phyloP scores from a whole-genome alignment of 2,329 filamentous ascomycete species.

The Drechslerella coelobrocha region DNA sequence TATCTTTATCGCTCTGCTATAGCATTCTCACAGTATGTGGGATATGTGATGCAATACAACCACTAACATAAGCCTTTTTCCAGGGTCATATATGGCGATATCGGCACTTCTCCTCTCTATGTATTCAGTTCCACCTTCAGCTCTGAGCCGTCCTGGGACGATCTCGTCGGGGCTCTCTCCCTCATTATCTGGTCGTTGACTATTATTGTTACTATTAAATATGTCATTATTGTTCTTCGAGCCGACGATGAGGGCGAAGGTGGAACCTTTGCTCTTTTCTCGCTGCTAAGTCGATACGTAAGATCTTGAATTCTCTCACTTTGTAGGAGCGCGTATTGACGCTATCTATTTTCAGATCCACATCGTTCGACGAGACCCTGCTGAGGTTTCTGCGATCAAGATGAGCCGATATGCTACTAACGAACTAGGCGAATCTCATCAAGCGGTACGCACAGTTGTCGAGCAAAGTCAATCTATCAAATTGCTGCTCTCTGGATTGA shows the following conservation, averaged over 20 bases:
- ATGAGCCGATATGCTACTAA: slow-evolving; percentile 67
- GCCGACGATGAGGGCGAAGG: slow-evolving; percentile 76
- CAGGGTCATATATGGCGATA: slow-evolving; percentile 71
- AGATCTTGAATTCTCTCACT: slow-evolving; percentile 44
- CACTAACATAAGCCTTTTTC: too few relatives aligned
- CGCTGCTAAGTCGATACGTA: slow-evolving; percentile 68
- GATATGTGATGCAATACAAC: neutral
- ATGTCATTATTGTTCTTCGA: slow-evolving; percentile 69
- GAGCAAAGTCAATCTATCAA: slow-evolving; percentile 66
- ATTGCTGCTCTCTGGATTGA: slow-evolving; percentile 66
- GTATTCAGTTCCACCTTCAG: slow-evolving; percentile 74
- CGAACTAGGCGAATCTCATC: slow-evolving; percentile 65
- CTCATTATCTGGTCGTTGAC: slow-evolving; percentile 74
- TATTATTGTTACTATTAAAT: slow-evolving; percentile 74
- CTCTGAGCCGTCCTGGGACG: slow-evolving; percentile 64
- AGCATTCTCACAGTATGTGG: neutral
- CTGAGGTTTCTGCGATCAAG: slow-evolving; percentile 64
- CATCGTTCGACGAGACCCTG: slow-evolving; percentile 68
- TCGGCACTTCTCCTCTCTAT: slow-evolving; percentile 72
- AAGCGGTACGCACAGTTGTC: slow-evolving; percentile 65
- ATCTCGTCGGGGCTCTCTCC: slow-evolving; percentile 70
- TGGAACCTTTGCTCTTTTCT: slow-evolving; percentile 73
- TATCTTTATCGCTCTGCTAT: neutral
- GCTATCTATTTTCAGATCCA: slow-evolving; percentile 60
- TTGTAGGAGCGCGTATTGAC: too few relatives aligned